Percentiles rank a stretch among this genome's conserved stretches.
Conservation (phyloP, 495 filamentous ascomycete genomes). For the Talaromyces wortmannii region DNA sequence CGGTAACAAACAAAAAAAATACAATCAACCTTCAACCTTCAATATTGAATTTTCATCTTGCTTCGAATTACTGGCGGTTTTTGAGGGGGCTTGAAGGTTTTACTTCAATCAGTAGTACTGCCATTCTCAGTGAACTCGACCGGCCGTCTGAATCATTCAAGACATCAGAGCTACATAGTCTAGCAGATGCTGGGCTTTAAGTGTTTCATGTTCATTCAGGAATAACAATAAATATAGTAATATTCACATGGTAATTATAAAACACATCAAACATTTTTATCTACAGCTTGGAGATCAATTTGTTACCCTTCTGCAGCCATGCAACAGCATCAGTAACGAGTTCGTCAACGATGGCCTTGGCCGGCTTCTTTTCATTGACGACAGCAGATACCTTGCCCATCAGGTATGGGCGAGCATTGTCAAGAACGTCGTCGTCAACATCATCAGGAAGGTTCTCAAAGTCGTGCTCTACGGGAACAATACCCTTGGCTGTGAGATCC, state of each 20-base stretch:
- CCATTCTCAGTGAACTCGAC: no score
- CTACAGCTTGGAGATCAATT: constrained; percentile 63
- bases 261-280: constrained; percentile 8
- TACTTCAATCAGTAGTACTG: no score
- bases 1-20: no score
- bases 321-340: constrained; percentile 77
- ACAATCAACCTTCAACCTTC: no score
- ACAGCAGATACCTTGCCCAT: constrained; percentile 98
- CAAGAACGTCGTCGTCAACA: constrained; percentile 71
- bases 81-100: no score
- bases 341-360: constrained; percentile 92
- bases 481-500: constrained; percentile 77
- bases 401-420: constrained; percentile 83
- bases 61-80: no score
- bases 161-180: no score
- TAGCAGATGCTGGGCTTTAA: no score
- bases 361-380: constrained; percentile 85
- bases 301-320: constrained; percentile 57
- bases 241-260: not conserved
- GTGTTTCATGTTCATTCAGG: not conserved
- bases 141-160: no score
- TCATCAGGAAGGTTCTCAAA: constrained; percentile 76
- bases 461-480: constrained; percentile 90
- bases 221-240: not conserved
- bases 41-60: no score